phyloP scores from a whole-genome alignment of 2,329 filamentous ascomycete species.

The Tolypocladium tropicale region DNA sequence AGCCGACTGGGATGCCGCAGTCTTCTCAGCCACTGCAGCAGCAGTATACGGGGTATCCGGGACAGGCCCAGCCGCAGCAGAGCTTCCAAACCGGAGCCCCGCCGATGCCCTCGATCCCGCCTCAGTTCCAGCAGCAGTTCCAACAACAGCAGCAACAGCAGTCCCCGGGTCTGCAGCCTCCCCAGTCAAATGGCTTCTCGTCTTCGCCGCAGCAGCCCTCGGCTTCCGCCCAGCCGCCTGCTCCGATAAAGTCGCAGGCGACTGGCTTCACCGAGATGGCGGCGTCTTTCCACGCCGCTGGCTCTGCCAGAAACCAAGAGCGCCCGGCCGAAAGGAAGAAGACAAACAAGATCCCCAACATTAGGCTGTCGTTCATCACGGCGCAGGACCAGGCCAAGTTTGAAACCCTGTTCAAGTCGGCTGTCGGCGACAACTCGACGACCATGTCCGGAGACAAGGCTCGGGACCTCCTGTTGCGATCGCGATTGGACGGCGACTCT shows the following conservation, averaged over 20 bases:
- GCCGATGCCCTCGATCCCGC: conserved; percentile 48
- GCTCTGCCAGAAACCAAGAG: conserved; percentile 32
- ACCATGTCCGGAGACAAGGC: conserved; percentile 91
- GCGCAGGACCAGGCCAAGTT: conserved; percentile 93
- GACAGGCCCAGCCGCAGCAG: conserved; percentile 41
- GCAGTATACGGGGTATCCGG: conserved; percentile 58
- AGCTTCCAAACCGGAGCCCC: conserved; percentile 51
- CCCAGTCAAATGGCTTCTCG: conserved; percentile 34
- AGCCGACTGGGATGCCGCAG: conserved; percentile 39
- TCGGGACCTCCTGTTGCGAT: conserved; percentile 77
- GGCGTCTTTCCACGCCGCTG: conserved; percentile 50
- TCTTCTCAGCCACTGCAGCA: conserved; percentile 50
- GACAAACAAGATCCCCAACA: conserved; percentile 77
- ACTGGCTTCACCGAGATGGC: conserved; percentile 59
- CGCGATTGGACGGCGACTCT: conserved; percentile 76
- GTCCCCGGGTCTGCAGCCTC: conserved; percentile 26
- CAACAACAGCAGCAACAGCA: conserved; percentile 38
- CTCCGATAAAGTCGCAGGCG: conserved; percentile 54
- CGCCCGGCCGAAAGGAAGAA: conserved; percentile 42
- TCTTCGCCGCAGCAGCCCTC: conserved; percentile 40
- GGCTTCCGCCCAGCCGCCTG: conserved; percentile 38
- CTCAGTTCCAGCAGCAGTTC: conserved; percentile 50
- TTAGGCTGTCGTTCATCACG: conserved; percentile 91
- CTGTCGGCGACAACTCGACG: conserved; percentile 71
- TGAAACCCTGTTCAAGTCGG: conserved; percentile 94